These are phyloP conservation scores for Mortierella polycephala DNA, from an alignment of 371 early-diverging fungal genomes.

Conservation along the genomic window DNA sequence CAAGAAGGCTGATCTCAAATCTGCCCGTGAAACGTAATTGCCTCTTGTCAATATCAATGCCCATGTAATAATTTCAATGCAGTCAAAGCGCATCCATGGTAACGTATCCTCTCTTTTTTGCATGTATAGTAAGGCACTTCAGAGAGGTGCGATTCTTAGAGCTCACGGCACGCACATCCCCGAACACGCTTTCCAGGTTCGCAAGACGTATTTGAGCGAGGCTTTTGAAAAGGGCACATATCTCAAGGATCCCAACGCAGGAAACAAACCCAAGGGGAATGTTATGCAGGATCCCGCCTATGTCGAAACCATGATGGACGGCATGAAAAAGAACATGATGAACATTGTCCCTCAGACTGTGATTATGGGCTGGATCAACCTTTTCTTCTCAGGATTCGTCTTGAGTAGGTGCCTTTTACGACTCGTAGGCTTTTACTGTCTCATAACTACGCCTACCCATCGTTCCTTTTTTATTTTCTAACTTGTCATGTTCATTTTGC, in stretches of 20 bases:
- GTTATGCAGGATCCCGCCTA: slow-evolving; percentile 92
- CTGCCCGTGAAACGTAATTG: slow-evolving; percentile 78
- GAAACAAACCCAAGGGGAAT: slow-evolving; percentile 73
- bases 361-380: slow-evolving; percentile 98
- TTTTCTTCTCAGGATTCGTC: slow-evolving; percentile 97
- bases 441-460: not conserved
- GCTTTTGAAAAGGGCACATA: slow-evolving; percentile 87
- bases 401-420: slow-evolving; percentile 71
- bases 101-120: not conserved
- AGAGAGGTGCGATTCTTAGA: slow-evolving; percentile 78
- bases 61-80: not conserved
- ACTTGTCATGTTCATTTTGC: no score
- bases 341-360: slow-evolving; percentile 97
- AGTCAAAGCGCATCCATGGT: not conserved
- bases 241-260: slow-evolving; percentile 77
- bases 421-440: not conserved
- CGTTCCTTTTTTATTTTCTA: not conserved
- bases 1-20: slow-evolving; percentile 80
- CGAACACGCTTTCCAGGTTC: slow-evolving; percentile 73
- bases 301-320: slow-evolving; percentile 97
- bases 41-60: not conserved
- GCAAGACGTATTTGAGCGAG: slow-evolving; percentile 75
- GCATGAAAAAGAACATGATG: slow-evolving; percentile 95
- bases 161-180: slow-evolving; percentile 78
- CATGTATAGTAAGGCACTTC: slow-evolving; percentile 71